These are phyloP conservation scores for Ploettnerulaceae sp. DNA, from an alignment of 2,329 filamentous ascomycete genomes.

Conservation along the genomic window DNA sequence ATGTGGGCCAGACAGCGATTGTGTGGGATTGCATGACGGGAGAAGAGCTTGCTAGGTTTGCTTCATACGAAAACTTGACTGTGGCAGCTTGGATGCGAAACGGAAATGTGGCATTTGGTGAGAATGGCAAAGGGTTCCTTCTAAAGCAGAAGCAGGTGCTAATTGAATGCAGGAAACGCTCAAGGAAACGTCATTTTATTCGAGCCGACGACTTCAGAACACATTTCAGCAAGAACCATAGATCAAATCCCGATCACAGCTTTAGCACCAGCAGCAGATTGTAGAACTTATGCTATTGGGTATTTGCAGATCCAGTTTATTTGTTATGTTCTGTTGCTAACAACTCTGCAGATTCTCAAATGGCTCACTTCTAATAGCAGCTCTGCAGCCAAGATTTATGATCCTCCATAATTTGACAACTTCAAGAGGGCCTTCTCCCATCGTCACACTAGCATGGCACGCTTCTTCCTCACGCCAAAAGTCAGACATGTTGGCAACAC, in stretches of 20 bases:
- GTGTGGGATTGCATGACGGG: slow-evolving; percentile 96
- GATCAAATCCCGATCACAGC: slow-evolving; percentile 92
- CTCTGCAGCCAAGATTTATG: slow-evolving; percentile 84
- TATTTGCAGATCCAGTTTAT: slow-evolving; percentile 38
- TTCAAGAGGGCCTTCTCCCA: slow-evolving; percentile 76
- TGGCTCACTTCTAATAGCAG: slow-evolving; percentile 86
- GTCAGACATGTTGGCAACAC: slow-evolving; percentile 94
- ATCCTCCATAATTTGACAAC: slow-evolving; percentile 91
- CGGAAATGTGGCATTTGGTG: slow-evolving; percentile 95
- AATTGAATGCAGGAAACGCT: slow-evolving; percentile 62
- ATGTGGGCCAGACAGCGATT: slow-evolving; percentile 84
- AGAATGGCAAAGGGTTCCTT: slow-evolving; percentile 33
- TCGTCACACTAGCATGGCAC: slow-evolving; percentile 88
- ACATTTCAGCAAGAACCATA: slow-evolving; percentile 85
- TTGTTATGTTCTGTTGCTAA: slow-evolving; percentile 15
- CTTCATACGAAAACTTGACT: slow-evolving; percentile 80
- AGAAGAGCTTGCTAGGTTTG: slow-evolving; percentile 85
- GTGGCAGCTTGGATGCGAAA: slow-evolving; percentile 94
- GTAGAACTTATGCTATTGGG: slow-evolving; percentile 94
- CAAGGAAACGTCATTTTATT: slow-evolving; percentile 94
- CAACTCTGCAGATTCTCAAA: slow-evolving; percentile 71
- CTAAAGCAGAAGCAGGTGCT: slow-evolving; percentile 10
- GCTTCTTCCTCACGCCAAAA: slow-evolving; percentile 93
- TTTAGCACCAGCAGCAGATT: slow-evolving; percentile 82
- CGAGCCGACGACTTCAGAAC: slow-evolving; percentile 87